A percentile compares a stretch with the other conserved stretches of the same genome.
These are phyloP conservation scores for Alternaria sp. DNA, from an alignment of 2,329 filamentous ascomycete species.

Conservation along the genomic window DNA sequence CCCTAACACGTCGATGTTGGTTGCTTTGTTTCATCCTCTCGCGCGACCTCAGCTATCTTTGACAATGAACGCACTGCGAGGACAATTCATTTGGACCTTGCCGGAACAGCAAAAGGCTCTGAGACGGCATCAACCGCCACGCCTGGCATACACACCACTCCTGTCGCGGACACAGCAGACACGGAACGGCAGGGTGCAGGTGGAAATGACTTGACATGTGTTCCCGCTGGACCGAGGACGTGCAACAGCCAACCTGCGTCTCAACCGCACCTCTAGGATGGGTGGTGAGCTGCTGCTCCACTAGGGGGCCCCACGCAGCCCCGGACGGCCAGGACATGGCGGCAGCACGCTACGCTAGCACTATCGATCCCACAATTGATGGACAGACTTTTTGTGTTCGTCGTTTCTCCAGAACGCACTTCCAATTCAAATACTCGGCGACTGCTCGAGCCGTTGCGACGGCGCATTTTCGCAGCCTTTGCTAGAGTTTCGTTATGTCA, in stretches of 20 bases:
- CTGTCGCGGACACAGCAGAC: slow-evolving; percentile 5
- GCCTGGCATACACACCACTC: neutral
- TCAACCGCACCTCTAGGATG: slow-evolving; percentile 17
- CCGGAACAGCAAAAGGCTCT: neutral
- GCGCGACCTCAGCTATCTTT: neutral
- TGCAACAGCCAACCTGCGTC: slow-evolving; percentile 22
- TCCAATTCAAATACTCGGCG: neutral
- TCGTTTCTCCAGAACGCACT: slow-evolving; percentile 1
- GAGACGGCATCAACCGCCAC: neutral
- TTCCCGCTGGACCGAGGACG: slow-evolving; percentile 33
- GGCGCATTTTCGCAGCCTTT: neutral
- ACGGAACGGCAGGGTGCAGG: slow-evolving; percentile 20
- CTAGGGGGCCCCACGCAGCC: slow-evolving; percentile 13
- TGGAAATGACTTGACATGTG: slow-evolving; percentile 15
- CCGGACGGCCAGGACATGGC: slow-evolving; percentile 15
- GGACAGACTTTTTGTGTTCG: neutral
- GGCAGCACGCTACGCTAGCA: slow-evolving; percentile 12
- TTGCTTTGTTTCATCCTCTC: neutral
- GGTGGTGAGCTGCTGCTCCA: slow-evolving; percentile 20
- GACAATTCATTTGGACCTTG: neutral
- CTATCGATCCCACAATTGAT: slow-evolving; percentile 3
- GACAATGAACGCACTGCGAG: neutral
- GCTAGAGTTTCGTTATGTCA: slow-evolving; percentile 21
- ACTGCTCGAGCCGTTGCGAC: neutral
- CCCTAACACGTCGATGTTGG: neutral